Base-by-base conservation (phyloP, 768 basidiomycete genomes). In the Porphyrellus cyaneotinctus region DNA sequence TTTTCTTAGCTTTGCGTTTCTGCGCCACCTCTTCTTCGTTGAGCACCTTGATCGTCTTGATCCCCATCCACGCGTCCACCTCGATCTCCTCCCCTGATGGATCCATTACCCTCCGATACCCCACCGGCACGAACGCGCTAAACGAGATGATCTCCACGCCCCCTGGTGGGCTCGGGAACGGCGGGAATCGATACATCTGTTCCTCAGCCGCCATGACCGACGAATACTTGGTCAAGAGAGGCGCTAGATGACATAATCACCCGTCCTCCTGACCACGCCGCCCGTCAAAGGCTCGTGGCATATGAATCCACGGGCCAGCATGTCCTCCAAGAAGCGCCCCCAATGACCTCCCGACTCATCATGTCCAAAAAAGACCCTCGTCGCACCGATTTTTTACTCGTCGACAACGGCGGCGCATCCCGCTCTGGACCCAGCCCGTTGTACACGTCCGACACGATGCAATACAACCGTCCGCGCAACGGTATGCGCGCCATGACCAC, bases 81-180 rank as follows among this genome's bases (percentile, higher is more conserved):
- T 69, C 68, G 48, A 64, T 52, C 39, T 39, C 5, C 13, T 54
- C 47, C 10, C 59, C 68, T 0, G 53, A 50, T 14, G 53, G 18
- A 4, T 36, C 49, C 1, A 9, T 35, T 20, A 51, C 14, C 26
- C 22, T 30, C 17, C 36, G 55, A 48, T 69, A 69, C 43, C 67
- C 67, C 13, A 15, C 46, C 0, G 69, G 65, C 0, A 4, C 63
- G 57, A 76, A 83, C 26, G 70, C 64, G 37, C 66, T 63, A 63
- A 81, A 82, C 0, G 77, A 70, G 32, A 73, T 62, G 53, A 82
- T 70, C 26, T 53, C 54, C 18, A 75, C 72, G 17, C 75, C 79
- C 6, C 62, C 58, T 0, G 78, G 78, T 0, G 57, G 42, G 2
- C 39, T 14, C 8, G 81, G 80, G 57, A 81, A 82, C 0, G 80